Conservation (phyloP, 441 rosid genomes). For the Jatropha multifida region DNA sequence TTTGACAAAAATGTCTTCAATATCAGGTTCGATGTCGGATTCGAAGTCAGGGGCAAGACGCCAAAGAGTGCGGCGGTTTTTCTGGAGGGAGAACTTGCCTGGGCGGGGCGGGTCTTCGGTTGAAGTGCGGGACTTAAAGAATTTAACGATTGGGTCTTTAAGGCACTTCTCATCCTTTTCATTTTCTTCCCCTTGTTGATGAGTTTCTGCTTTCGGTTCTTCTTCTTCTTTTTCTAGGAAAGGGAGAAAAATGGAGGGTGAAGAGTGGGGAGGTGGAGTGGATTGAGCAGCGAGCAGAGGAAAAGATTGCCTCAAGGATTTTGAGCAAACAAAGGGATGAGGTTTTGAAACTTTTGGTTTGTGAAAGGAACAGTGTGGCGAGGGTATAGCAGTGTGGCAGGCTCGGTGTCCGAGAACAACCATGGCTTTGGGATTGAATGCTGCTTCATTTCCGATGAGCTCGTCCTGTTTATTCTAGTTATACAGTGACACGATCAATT, state of each 20-base stretch:
- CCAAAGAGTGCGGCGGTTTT: slow-evolving; percentile 70
- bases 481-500: no score
- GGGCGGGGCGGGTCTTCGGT: slow-evolving; percentile 47
- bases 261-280: slow-evolving; percentile 30
- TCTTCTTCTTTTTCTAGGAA: slow-evolving; percentile 38
- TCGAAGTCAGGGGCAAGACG: slow-evolving; percentile 45
- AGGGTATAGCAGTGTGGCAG: slow-evolving; percentile 9
- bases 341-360: slow-evolving; percentile 20
- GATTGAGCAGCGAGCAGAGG: slow-evolving; percentile 21
- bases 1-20: slow-evolving; percentile 15
- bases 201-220: slow-evolving; percentile 12
- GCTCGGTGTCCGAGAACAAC: slow-evolving; percentile 25
- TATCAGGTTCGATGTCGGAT: slow-evolving; percentile 33
- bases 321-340: slow-evolving; percentile 16
- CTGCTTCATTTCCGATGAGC: not conserved
- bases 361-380: not conserved
- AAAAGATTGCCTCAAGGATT: slow-evolving; percentile 20
- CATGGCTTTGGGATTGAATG: slow-evolving; percentile 20
- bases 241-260: slow-evolving; percentile 54
- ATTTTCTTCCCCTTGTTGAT: not conserved
- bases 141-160: slow-evolving; percentile 53
- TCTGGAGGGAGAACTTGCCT: slow-evolving; percentile 55
- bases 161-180: slow-evolving; percentile 25
- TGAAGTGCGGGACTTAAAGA: slow-evolving; percentile 60
- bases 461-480: no score